A percentile compares a stretch with the other conserved stretches of the same genome.
phyloP scores from a whole-genome alignment of 768 basidiomycete species.

The Pleurotus pulmonarius region DNA sequence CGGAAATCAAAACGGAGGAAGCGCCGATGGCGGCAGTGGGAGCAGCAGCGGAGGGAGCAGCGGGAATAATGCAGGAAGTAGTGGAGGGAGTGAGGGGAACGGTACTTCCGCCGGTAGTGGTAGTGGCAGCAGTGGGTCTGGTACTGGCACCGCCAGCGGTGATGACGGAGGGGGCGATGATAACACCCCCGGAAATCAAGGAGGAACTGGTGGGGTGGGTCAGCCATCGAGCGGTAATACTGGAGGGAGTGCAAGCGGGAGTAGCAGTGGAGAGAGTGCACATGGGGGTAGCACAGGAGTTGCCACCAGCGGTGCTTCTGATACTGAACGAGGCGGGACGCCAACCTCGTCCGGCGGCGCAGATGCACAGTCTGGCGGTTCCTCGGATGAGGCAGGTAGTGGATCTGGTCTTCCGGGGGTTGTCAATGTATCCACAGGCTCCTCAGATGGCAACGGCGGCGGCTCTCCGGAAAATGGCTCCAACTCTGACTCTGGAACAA shows the following conservation, averaged over 20 bases:
- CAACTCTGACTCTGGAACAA: conserved; percentile 4
- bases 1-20: conserved; percentile 10
- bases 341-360: conserved; percentile 7
- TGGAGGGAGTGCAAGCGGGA: background rate
- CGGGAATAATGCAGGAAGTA: conserved; percentile 9
- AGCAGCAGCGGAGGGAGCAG: conserved; percentile 7
- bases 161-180: background rate
- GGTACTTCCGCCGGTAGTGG: background rate
- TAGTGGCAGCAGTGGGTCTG: conserved; percentile 2
- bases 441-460: background rate
- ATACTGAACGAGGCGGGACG: background rate
- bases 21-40: background rate
- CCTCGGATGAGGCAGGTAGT: background rate
- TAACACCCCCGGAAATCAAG: background rate
- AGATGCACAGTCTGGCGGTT: background rate
- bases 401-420: background rate
- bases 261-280: background rate
- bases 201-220: background rate
- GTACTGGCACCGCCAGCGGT: background rate
- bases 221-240: background rate
- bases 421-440: background rate
- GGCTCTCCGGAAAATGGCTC: background rate
- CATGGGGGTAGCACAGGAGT: background rate
- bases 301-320: background rate
- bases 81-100: conserved; percentile 9